Evolutionary conservation across 352 stramenopile genomes (phyloP), one percentile per base, ranked within the genome.

Genomic region (Blastocystis sp.): DNA sequence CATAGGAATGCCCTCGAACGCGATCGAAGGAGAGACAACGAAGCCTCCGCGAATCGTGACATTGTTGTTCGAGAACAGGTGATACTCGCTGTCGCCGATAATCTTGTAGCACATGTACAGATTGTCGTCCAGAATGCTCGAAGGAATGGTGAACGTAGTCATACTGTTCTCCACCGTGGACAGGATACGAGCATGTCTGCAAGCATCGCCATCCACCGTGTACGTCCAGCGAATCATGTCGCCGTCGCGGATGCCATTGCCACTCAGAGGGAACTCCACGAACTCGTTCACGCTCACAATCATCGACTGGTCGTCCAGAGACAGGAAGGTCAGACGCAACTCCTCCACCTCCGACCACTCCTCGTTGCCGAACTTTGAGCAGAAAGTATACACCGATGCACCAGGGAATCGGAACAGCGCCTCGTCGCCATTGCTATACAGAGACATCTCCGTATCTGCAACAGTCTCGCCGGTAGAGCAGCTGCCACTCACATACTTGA

Each of bases 21-120:
- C 50, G 6, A 66, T 26, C 18, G 73, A 39, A 30, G 73, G 73
- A 6, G 18, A 26, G 9, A 85, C 30, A 18, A 18, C 9, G 50
- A 68, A 85, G 50, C 53, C 73, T 30, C 73, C 73, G 56, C 73
- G 73, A 47, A 85, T 66, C 6, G 45, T 34, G 53, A 85, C n/a
- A 50, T 47, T 41, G 30, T 85, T 85, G 73, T 85, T 53, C 45
- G 54, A 18, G 47, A 68, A 41, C 50, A 85, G 39, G 8, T 54
- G 13, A 39, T 69, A 85, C 73, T 85, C 73, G 8, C 30, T 54
- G 24, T 85, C 73, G 73, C 39, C 73, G 20, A 37, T 50, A 24
- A 85, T 85, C 30, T 65, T 66, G 50, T 85, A 85, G 73, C 73
- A 85, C 73, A 65, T 39, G 56, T 68, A 85, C 73, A 85, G 73